Evolutionary conservation across 768 basidiomycete species (phyloP).

Genomic region (Vishniacozyma victoriae): DNA sequence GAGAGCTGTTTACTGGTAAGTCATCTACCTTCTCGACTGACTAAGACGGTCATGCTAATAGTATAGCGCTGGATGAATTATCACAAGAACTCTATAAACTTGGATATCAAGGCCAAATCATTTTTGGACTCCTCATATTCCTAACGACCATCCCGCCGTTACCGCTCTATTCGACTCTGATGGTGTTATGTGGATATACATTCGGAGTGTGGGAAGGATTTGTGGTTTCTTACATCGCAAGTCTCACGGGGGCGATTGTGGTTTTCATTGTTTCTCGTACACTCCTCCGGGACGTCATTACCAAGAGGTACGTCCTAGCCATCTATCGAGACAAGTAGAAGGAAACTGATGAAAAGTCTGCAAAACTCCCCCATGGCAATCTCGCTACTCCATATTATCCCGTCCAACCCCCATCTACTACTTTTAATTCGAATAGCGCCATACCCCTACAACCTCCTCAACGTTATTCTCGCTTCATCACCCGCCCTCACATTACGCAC

Average conservation of each 20-base stretch:
- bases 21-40: no score
- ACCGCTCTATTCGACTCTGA: conserved; percentile 87
- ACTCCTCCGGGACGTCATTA: conserved; percentile 61
- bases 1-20: conserved; percentile 74
- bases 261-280: conserved; percentile 76
- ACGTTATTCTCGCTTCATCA: conserved; percentile 84
- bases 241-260: conserved; percentile 72
- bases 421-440: conserved; percentile 77
- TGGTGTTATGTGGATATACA: conserved; percentile 85
- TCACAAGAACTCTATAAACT: conserved; percentile 71
- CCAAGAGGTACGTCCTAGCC: conserved; percentile 44
- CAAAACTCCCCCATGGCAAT: conserved; percentile 64
- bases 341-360: conserved; percentile 52
- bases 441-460: conserved; percentile 72
- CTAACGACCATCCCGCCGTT: conserved; percentile 56
- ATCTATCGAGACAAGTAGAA: not conserved
- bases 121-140: conserved; percentile 57
- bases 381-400: conserved; percentile 78
- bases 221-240: conserved; percentile 77
- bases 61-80: conserved; percentile 69
- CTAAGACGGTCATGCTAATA: not conserved
- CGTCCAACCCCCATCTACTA: conserved; percentile 76
- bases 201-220: conserved; percentile 78
- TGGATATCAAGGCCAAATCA: conserved; percentile 65
- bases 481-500: conserved; percentile 62